phyloP scores from a whole-genome alignment of 2,329 filamentous ascomycete genomes.

The Chaetomiaceae sp. region DNA sequence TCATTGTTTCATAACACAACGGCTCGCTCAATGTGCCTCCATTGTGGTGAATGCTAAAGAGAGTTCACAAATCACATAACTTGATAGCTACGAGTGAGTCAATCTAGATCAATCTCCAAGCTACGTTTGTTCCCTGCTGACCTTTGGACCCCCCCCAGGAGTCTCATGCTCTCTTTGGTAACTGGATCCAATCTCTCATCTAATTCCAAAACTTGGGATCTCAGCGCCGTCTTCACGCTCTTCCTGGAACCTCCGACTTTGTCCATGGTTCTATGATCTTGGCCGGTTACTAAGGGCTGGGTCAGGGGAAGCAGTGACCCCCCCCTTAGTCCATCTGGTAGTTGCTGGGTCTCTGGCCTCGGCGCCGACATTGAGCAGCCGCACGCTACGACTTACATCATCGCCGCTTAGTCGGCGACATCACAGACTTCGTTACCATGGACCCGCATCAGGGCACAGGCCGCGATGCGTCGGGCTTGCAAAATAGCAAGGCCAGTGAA shows the following conservation, averaged over 20 bases:
- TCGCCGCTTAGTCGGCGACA: conserved; percentile 11
- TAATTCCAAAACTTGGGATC: no score
- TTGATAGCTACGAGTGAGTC: no score
- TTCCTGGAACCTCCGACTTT: not conserved
- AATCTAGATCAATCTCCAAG: no score
- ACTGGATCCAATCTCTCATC: no score
- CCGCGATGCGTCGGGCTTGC: not conserved
- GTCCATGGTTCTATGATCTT: not conserved
- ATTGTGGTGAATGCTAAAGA: no score
- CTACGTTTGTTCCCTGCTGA: no score
- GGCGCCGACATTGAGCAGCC: not conserved
- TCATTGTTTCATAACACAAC: not conserved
- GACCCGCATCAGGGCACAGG: not conserved
- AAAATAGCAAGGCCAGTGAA: not conserved
- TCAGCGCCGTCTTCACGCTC: not conserved
- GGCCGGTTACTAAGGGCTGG: not conserved
- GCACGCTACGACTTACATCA: not conserved
- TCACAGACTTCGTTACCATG: not conserved
- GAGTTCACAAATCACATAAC: no score
- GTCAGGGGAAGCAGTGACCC: no score
- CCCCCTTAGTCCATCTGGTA: no score
- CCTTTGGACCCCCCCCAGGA: no score
- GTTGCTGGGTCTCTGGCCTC: not conserved
- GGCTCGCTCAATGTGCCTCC: no score
- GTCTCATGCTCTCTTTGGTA: no score